Percentiles rank a stretch among this genome's conserved stretches.
Conservation (phyloP, 2,329 filamentous ascomycete genomes). For the Cladosporium sp. region DNA sequence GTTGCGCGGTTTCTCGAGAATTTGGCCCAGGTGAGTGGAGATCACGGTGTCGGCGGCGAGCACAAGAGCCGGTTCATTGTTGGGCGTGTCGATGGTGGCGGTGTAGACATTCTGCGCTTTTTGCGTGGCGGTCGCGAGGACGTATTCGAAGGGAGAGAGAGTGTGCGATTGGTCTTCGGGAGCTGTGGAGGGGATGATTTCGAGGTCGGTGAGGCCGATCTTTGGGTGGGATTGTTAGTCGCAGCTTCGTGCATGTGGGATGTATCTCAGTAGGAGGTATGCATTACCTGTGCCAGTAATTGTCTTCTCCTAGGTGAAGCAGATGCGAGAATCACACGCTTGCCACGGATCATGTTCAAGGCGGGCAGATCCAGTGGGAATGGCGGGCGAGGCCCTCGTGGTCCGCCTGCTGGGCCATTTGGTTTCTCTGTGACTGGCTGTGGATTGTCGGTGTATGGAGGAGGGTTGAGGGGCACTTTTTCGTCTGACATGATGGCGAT, state of each 20-base stretch:
- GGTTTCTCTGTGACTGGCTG: conserved; percentile 12
- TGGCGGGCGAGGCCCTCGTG: conserved; percentile 44
- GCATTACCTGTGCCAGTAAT: conserved; percentile 69
- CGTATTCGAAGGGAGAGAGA: conserved; percentile 83
- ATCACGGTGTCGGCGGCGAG: conserved; percentile 91
- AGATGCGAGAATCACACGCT: conserved; percentile 84
- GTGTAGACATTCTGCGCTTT: conserved; percentile 76
- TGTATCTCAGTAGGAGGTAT: too few species aligned
- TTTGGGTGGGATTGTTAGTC: conserved; percentile 34
- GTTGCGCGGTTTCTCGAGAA: conserved; percentile 85
- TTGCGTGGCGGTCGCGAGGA: conserved; percentile 75
- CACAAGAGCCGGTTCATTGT: conserved; percentile 73
- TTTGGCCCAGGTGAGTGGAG: conserved; percentile 66
- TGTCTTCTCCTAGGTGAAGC: conserved; percentile 79
- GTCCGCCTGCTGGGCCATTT: conserved; percentile 20
- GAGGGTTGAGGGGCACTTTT: conserved; percentile 38
- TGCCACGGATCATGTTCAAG: conserved; percentile 68
- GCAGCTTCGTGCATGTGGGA: too few species aligned
- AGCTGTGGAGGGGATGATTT: conserved; percentile 77
- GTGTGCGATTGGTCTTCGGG: conserved; percentile 82
- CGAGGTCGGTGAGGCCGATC: conserved; percentile 76
- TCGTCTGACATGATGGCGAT: conserved; percentile 25
- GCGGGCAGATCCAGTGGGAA: conserved; percentile 75
- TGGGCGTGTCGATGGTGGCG: conserved; percentile 52
- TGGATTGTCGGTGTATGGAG: conserved; percentile 38